Evolutionary conservation across 768 basidiomycete species (phyloP).

Genomic region (Rhodotorula graminis): DNA sequence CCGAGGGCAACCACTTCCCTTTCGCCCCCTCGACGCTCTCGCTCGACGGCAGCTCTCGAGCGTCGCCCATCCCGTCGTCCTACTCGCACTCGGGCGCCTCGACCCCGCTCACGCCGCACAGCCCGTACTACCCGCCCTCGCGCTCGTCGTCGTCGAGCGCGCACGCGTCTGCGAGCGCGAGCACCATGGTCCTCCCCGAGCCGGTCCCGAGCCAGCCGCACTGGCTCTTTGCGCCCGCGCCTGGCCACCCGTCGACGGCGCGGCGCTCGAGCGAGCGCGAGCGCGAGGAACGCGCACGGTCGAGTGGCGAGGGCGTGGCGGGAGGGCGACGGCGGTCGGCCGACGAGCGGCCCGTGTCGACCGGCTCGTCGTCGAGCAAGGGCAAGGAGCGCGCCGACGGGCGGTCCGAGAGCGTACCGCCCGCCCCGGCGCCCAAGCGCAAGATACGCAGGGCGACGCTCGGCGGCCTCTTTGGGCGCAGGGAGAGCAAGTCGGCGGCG

Average conservation of each 20-base stretch:
- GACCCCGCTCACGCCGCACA: constrained; percentile 1
- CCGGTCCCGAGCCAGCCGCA: neutral
- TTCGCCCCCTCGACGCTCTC: constrained; percentile 18
- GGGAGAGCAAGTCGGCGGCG: neutral
- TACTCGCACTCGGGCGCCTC: neutral
- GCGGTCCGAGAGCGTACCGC: neutral
- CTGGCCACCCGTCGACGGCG: neutral
- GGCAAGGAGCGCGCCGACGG: constrained; percentile 3
- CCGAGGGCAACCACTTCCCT: neutral
- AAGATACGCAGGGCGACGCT: constrained; percentile 27
- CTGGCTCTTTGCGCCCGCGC: constrained; percentile 12
- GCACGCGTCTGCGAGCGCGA: neutral
- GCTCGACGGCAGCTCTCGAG: neutral
- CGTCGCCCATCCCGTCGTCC: neutral
- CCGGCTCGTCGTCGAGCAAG: neutral
- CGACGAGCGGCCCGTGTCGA: neutral
- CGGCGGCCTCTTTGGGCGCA: constrained; percentile 19
- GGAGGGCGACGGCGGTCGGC: neutral
- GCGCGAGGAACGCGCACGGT: neutral
- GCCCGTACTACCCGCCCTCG: neutral
- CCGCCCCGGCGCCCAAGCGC: neutral
- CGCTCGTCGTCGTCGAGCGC: neutral
- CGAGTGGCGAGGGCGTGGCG: neutral
- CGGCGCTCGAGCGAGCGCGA: neutral
- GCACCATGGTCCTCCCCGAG: constrained; percentile 22